These are phyloP conservation scores for Avena atlantica DNA, from an alignment of 176 grass and related monocot genomes.

Conservation along the genomic window DNA sequence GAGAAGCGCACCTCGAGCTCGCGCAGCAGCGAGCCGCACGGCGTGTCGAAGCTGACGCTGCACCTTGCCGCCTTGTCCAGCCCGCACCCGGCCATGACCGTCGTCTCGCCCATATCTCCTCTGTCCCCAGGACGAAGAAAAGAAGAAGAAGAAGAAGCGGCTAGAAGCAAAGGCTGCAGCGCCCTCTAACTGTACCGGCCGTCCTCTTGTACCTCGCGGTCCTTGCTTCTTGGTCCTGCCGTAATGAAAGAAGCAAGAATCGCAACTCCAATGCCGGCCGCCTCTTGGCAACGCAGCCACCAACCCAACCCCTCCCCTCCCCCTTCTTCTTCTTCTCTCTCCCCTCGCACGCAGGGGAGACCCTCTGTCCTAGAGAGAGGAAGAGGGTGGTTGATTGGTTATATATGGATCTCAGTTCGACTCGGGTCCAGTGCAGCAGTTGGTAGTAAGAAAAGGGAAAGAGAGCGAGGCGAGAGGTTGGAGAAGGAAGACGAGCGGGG, in stretches of 20 bases:
- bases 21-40: conserved; percentile 76
- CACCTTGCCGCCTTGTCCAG: conserved; percentile 45
- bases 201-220: conserved; percentile 1
- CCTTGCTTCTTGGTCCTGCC: conserved; percentile 31
- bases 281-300: conserved; percentile 32
- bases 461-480: conserved; percentile 45
- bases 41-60: conserved; percentile 77
- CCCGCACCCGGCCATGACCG: conserved; percentile 55
- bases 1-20: conserved; percentile 82
- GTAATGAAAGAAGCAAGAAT: conserved; percentile 33
- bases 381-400: conserved; percentile 40
- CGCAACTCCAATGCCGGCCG: conserved; percentile 31
- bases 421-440: conserved; percentile 24
- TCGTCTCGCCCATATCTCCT: conserved; percentile 67
- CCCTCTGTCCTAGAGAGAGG: conserved; percentile 41
- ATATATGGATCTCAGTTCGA: conserved; percentile 56
- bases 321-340: neutral
- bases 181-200: neutral
- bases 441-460: conserved; percentile 40
- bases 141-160: conserved; percentile 25
- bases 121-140: conserved; percentile 44
- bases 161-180: conserved; percentile 12
- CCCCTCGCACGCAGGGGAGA: conserved; percentile 5
- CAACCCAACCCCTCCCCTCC: neutral
- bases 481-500: conserved; percentile 30